These are phyloP conservation scores for Cordyceps cicadae DNA, from an alignment of 2,329 filamentous ascomycete species.

Conservation along the genomic window DNA sequence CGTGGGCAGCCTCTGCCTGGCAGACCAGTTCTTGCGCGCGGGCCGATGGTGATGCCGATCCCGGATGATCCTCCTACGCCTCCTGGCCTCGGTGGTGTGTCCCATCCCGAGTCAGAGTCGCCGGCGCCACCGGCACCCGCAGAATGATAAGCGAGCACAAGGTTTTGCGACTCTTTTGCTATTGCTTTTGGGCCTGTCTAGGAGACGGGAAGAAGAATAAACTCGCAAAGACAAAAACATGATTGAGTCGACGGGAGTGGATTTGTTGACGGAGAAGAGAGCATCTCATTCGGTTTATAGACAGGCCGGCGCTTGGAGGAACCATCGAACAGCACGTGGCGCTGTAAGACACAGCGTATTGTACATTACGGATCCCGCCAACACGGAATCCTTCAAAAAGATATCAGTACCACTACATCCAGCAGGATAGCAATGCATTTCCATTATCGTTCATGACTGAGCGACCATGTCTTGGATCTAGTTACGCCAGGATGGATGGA, in stretches of 20 bases:
- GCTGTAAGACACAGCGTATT: background rate
- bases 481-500: no score
- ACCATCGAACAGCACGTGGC: background rate
- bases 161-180: background rate
- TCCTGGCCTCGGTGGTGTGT: conserved; percentile 27
- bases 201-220: background rate
- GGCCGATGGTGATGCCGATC: conserved; percentile 31
- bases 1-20: conserved; percentile 71
- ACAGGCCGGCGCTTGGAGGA: background rate
- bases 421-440: conserved; percentile 2
- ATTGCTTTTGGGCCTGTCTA: background rate
- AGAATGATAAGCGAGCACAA: background rate
- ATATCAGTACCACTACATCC: conserved; percentile 6
- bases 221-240: background rate
- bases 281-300: background rate
- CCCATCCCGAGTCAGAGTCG: conserved; percentile 23
- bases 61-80: conserved; percentile 27
- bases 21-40: conserved; percentile 51
- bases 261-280: background rate
- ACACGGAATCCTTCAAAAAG: background rate
- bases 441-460: background rate
- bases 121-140: conserved; percentile 9
- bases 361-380: conserved; percentile 5
- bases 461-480: no score
- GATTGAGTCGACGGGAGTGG: background rate